Evolutionary conservation across 2,329 filamentous ascomycete genomes (phyloP), one percentile per base, ranked within the genome.

Genomic region (Fusarium pseudoanthophilum): DNA sequence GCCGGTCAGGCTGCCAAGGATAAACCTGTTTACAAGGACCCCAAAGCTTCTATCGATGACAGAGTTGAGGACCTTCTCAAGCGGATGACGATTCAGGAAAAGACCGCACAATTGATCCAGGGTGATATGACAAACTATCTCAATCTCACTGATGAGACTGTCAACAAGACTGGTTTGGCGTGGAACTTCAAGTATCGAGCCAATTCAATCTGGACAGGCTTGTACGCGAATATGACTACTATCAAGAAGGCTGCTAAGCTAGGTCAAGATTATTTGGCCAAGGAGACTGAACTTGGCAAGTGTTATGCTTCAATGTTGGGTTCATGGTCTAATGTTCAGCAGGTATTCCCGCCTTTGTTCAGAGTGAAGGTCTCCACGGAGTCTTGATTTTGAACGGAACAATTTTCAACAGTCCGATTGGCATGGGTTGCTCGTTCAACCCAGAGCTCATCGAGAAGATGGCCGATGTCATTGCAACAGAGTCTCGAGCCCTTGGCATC

Each of bases 361-460:
- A 94, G 80, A 92, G 89, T 7, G 92, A 95, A 81, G 92, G 90
- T 42, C 92, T 94, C 49, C 92, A 94, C 76, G 92, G 92, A 3
- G 90, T 94, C 73, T 83, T 93, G 37, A 87, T 92, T 48, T 87
- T 88, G 15, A 94, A 94, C 79, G 92, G 91, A 6, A 94, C 92
- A 4, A 92, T 94, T 67, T 95, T 94, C 84, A 94, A 94, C 81
- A 93, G 91, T 3, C 92, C 92, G 0, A 93, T 94, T 74, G 92
- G 85, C 13, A 89, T 92, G 60, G 92, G 89, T 21, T 93, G 91
- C 77, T 92, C 92, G 0, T 94, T 91, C 83, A 92, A 94, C 78
- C 87, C 88, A 0, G 85, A 83, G 45, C 81, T 93, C 20, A 83
- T 93, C 7, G 82, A 90, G 72, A 87, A 92, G 73, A 93, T 94